Conservation (phyloP, 768 basidiomycete genomes). For the Termitomyces heimii region DNA sequence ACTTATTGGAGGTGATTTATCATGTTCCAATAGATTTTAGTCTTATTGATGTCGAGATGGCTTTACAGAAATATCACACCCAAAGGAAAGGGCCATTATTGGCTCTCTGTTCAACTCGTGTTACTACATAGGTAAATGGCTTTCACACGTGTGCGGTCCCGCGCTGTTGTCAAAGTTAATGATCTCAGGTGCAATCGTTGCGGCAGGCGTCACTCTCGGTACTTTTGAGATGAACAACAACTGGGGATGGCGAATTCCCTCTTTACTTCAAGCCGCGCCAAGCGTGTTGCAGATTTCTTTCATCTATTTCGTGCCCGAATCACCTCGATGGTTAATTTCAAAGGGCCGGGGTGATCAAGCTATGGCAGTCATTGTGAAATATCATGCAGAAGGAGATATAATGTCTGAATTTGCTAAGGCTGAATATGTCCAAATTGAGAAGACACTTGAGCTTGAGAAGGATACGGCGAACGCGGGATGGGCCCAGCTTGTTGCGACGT, state of each 20-base stretch:
- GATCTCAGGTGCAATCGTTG: constrained; percentile 45
- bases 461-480: constrained; percentile 41
- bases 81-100: constrained; percentile 61
- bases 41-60: background rate
- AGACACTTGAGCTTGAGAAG: constrained; percentile 46
- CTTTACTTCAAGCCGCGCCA: constrained; percentile 50
- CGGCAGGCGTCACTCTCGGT: constrained; percentile 55
- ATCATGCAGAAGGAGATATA: constrained; percentile 55
- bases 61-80: constrained; percentile 52
- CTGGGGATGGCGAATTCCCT: constrained; percentile 70
- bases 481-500: constrained; percentile 35
- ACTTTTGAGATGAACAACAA: constrained; percentile 55
- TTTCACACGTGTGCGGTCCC: background rate
- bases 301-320: constrained; percentile 57
- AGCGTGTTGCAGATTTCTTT: constrained; percentile 48
- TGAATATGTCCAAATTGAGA: constrained; percentile 51
- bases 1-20: constrained; percentile 43
- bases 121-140: constrained; percentile 45
- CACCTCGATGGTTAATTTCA: constrained; percentile 59
- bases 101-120: constrained; percentile 61
- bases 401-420: constrained; percentile 50
- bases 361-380: constrained; percentile 40
- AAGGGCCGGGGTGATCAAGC: constrained; percentile 48
- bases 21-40: background rate
- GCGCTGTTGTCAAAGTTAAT: background rate